phyloP scores from a whole-genome alignment of 1,284 basidiomycete species.

The Papiliotrema terrestris region DNA sequence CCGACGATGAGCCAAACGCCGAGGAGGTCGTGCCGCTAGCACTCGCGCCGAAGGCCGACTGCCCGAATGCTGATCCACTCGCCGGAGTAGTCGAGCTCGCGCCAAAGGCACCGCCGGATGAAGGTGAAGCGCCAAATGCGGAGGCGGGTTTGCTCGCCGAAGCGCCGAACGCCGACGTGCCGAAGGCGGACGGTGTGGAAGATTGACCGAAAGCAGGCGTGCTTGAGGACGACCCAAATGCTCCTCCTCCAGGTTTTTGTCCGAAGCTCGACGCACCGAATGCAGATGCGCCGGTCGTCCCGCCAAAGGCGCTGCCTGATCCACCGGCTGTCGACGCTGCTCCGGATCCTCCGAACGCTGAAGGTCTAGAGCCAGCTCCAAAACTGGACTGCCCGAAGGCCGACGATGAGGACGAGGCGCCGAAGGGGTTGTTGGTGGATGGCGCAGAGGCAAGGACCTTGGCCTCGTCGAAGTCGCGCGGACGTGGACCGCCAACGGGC shows the following conservation, averaged over 20 bases:
- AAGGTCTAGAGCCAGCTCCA: conserved; percentile 1
- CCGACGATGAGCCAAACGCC: conserved; percentile 39
- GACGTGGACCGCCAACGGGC: conserved; percentile 19
- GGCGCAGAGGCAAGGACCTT: conserved; percentile 13
- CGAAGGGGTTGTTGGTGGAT: not conserved
- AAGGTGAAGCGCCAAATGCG: conserved; percentile 3
- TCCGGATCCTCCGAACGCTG: conserved; percentile 7
- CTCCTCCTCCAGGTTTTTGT: too few species aligned
- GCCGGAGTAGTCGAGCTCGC: conserved; percentile 6
- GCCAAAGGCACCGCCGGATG: not conserved
- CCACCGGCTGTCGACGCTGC: too few species aligned
- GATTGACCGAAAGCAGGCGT: conserved; percentile 22
- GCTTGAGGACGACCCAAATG: conserved; percentile 3
- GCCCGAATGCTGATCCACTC: conserved; percentile 41
- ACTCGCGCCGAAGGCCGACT: conserved; percentile 36
- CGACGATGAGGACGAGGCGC: not conserved
- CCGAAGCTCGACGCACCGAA: not conserved
- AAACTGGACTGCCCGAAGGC: conserved; percentile 13
- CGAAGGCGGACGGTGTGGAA: conserved; percentile 14
- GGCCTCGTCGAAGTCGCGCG: conserved; percentile 32
- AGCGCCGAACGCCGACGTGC: conserved; percentile 9
- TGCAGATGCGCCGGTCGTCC: not conserved
- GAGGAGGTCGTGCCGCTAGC: conserved; percentile 30
- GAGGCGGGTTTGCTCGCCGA: conserved; percentile 3
- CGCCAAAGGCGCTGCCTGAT: not conserved